phyloP scores from a whole-genome alignment of 1,284 basidiomycete genomes.

The Sporisorium reilianum region DNA sequence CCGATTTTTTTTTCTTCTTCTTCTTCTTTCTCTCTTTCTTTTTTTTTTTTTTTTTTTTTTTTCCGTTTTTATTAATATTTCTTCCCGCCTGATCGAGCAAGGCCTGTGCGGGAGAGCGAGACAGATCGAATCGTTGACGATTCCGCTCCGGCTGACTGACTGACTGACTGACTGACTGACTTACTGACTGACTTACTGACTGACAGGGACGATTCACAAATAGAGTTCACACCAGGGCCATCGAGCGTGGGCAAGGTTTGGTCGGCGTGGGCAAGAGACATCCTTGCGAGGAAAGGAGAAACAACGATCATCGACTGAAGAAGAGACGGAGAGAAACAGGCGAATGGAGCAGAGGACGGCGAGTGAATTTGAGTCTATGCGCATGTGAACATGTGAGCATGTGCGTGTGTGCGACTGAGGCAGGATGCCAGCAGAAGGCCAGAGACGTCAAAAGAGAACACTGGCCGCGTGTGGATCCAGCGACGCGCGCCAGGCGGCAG shows the following conservation, averaged over 20 bases:
- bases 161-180: no score
- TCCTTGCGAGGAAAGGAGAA: not conserved
- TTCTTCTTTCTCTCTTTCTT: no score
- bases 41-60: no score
- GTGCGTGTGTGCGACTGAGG: not conserved
- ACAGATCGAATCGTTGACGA: not conserved
- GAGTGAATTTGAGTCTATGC: not conserved
- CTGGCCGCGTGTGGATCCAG: not conserved
- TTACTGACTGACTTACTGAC: no score
- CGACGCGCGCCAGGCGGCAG: constrained; percentile 1
- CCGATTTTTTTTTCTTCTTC: not conserved
- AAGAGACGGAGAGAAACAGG: not conserved
- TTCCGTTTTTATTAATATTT: no score
- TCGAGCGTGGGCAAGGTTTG: constrained; percentile 5
- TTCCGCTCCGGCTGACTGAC: not conserved
- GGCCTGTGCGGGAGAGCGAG: no score
- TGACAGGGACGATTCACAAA: no score
- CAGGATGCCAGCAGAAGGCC: not conserved
- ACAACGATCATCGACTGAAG: not conserved
- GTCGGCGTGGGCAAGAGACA: constrained; percentile 8
- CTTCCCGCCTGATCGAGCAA: no score
- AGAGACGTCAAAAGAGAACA: not conserved
- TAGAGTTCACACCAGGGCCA: no score
- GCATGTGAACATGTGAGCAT: constrained; percentile 4
- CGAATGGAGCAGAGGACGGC: not conserved